These are phyloP conservation scores for Arthrobotrys sphaeroides DNA, from an alignment of 2,329 filamentous ascomycete genomes.

Conservation along the genomic window DNA sequence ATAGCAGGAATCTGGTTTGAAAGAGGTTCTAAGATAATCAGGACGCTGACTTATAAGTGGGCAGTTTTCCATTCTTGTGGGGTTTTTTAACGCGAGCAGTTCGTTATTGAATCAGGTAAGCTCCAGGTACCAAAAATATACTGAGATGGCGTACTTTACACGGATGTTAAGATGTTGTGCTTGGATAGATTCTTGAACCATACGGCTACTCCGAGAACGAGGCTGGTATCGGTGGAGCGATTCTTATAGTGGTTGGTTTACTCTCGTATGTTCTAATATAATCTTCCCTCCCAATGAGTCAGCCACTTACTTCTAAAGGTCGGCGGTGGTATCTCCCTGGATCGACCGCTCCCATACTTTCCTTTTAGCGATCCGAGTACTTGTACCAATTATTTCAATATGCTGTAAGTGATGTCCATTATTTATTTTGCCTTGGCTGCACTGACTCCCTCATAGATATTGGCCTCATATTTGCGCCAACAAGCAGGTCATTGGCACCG, in stretches of 20 bases:
- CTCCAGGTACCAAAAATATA: neutral
- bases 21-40: no score
- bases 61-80: slow-evolving; percentile 88
- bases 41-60: neutral
- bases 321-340: slow-evolving; percentile 80
- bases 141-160: neutral
- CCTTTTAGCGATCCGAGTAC: slow-evolving; percentile 74
- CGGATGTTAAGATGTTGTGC: neutral
- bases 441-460: slow-evolving; percentile 65
- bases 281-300: neutral
- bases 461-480: slow-evolving; percentile 80
- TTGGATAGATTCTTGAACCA: slow-evolving; percentile 74
- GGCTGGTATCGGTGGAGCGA: slow-evolving; percentile 86
- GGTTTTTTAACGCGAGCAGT: slow-evolving; percentile 91
- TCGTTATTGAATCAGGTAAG: slow-evolving; percentile 79
- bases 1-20: no score
- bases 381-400: slow-evolving; percentile 78
- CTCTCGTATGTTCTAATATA: slow-evolving; percentile 63
- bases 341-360: slow-evolving; percentile 87
- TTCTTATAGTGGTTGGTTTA: slow-evolving; percentile 89
- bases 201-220: slow-evolving; percentile 85
- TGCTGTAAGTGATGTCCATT: slow-evolving; percentile 62
- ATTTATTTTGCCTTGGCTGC: neutral
- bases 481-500: slow-evolving; percentile 70
- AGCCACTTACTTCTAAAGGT: slow-evolving; percentile 56